phyloP scores from a whole-genome alignment of 148 eudicot species.

The Nepenthes mirabilis region DNA sequence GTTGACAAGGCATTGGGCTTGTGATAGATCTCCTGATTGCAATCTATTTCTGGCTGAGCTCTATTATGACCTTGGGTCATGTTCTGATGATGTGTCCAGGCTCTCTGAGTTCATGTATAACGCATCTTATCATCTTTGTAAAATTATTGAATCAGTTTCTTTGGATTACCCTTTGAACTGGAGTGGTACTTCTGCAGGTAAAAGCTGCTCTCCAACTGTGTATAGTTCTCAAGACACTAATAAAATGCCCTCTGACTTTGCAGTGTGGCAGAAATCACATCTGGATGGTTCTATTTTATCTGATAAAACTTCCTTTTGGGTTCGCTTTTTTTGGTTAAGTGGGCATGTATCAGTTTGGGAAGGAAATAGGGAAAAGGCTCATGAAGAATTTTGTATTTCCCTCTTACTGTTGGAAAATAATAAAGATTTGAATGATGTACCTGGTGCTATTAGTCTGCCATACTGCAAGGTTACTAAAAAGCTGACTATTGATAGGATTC shows the following conservation, averaged over 20 bases:
- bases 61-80: constrained; percentile 62
- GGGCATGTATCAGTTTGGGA: constrained; percentile 68
- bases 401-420: constrained; percentile 46
- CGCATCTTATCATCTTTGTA: constrained; percentile 72
- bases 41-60: constrained; percentile 88
- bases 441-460: constrained; percentile 48
- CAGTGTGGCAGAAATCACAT: constrained; percentile 13
- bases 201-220: constrained; percentile 9
- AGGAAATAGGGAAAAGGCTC: constrained; percentile 65
- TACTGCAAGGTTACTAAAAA: constrained; percentile 62
- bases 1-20: constrained; percentile 63
- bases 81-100: constrained; percentile 38
- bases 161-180: constrained; percentile 35
- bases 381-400: constrained; percentile 54
- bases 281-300: constrained; percentile 23
- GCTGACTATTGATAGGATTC: constrained; percentile 49
- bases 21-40: constrained; percentile 67
- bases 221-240: constrained; percentile 17
- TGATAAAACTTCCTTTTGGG: constrained; percentile 64
- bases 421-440: constrained; percentile 36
- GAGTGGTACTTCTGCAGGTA: constrained; percentile 17
- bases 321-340: constrained; percentile 79
- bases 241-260: constrained; percentile 20
- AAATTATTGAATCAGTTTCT: constrained; percentile 69
- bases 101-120: constrained; percentile 46